phyloP scores from a whole-genome alignment of 495 filamentous ascomycete genomes.

The Thermothielavioides terrestris region DNA sequence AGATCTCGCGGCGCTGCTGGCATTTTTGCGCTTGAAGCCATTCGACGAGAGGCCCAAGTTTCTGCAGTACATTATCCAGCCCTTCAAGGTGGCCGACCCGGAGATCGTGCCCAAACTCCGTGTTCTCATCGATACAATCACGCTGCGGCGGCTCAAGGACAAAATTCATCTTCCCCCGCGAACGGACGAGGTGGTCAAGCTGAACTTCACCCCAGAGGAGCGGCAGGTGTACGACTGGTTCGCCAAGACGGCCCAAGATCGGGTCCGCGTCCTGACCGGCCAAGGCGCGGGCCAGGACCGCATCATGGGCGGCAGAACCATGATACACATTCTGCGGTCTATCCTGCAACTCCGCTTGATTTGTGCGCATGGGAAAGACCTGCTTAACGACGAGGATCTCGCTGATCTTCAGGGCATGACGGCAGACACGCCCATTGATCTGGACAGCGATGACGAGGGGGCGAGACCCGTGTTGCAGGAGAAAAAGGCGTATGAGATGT shows the following conservation, averaged over 20 bases:
- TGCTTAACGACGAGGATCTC: constrained; percentile 74
- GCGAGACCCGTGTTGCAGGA: constrained; percentile 44
- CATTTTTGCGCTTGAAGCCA: constrained; percentile 76
- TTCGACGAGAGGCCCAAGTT: constrained; percentile 76
- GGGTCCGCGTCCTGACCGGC: constrained; percentile 44
- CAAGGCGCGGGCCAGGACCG: constrained; percentile 39
- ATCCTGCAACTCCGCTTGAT: constrained; percentile 86
- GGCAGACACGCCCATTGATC: constrained; percentile 71
- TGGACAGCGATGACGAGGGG: constrained; percentile 65
- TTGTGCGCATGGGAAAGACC: constrained; percentile 83
- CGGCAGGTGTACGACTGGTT: constrained; percentile 49
- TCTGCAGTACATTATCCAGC: constrained; percentile 64
- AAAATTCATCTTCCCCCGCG: constrained; percentile 73
- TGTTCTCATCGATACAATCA: constrained; percentile 86
- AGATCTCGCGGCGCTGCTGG: constrained; percentile 82
- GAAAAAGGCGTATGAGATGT: constrained; percentile 70
- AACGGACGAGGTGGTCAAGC: constrained; percentile 57
- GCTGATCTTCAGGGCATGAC: constrained; percentile 69
- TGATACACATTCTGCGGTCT: constrained; percentile 80
- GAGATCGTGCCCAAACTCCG: constrained; percentile 77
- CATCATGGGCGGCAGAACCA: constrained; percentile 69
- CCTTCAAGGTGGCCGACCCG: constrained; percentile 73
- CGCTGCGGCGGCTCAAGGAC: constrained; percentile 86
- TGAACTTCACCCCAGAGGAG: constrained; percentile 49
- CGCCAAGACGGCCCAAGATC: constrained; percentile 42